These are phyloP conservation scores for Cordyceps fumosorosea DNA, from an alignment of 2,329 filamentous ascomycete genomes.

Conservation along the genomic window DNA sequence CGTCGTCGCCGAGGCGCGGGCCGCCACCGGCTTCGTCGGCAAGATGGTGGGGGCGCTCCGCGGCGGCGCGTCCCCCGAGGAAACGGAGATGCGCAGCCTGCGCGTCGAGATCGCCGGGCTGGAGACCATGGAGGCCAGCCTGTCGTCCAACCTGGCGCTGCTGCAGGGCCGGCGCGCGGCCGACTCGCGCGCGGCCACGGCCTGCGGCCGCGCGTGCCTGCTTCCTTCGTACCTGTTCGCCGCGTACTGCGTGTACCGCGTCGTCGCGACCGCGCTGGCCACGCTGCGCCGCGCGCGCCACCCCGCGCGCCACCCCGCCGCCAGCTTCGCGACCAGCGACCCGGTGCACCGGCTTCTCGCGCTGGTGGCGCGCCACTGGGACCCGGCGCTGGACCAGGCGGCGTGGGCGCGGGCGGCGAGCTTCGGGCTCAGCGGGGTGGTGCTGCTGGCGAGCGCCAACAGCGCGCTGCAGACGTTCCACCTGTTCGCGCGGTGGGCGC, in stretches of 20 bases:
- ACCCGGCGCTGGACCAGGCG: constrained; percentile 72
- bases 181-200: constrained; percentile 61
- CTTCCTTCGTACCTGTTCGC: constrained; percentile 63
- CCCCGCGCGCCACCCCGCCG: constrained; percentile 23
- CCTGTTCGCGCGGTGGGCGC: constrained; percentile 70
- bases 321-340: constrained; percentile 62
- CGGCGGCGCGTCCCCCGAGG: constrained; percentile 54
- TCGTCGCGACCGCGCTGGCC: constrained; percentile 63
- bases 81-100: constrained; percentile 53
- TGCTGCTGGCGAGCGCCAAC: constrained; percentile 74
- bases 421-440: constrained; percentile 75
- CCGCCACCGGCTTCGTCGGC: constrained; percentile 54
- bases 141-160: constrained; percentile 57
- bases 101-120: constrained; percentile 73
- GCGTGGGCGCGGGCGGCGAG: constrained; percentile 82
- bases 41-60: constrained; percentile 68
- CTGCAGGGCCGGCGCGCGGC: constrained; percentile 57
- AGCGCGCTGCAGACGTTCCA: constrained; percentile 80
- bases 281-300: constrained; percentile 50
- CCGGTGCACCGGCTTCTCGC: constrained; percentile 80
- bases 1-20: constrained; percentile 32
- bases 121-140: constrained; percentile 68
- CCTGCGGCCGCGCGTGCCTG: constrained; percentile 57
- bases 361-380: constrained; percentile 74
- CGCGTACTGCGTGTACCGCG: constrained; percentile 78